A percentile compares a stretch with the other conserved stretches of the same genome.
Conservation (phyloP, 1,139 yeast species). For the Hemisphaericaspora xylofermentans region DNA sequence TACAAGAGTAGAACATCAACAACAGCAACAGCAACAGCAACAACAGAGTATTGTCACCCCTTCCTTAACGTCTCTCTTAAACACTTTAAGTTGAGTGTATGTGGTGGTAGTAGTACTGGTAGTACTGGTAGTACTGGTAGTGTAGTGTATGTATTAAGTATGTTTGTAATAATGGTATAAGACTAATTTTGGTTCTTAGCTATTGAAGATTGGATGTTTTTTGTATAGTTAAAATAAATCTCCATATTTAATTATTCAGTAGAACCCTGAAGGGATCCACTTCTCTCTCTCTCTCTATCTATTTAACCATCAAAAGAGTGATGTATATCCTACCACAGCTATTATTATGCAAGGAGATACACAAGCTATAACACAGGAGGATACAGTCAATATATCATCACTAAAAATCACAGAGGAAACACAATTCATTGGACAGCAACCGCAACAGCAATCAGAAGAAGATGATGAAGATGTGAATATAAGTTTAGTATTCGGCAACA, state of each 20-base stretch:
- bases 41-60: neutral
- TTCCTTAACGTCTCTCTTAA: neutral
- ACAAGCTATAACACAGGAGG: neutral
- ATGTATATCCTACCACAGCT: too few species aligned
- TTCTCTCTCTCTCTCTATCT: neutral
- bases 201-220: slow-evolving; percentile 1
- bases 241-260: neutral
- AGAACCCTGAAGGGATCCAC: neutral
- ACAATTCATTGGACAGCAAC: too few species aligned
- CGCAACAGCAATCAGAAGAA: too few species aligned
- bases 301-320: neutral
- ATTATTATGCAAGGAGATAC: neutral
- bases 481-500: slow-evolving; percentile 5
- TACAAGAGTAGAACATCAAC: neutral
- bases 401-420: neutral
- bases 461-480: slow-evolving; percentile 2
- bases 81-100: too few species aligned
- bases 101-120: slow-evolving; percentile 2
- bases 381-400: neutral
- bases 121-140: slow-evolving; percentile 1
- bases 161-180: neutral
- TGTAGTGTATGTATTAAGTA: too few species aligned
- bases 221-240: neutral
- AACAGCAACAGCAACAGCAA: neutral
- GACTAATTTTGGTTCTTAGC: neutral